Percentiles rank a stretch among this genome's conserved stretches.
Conservation (phyloP, 2,329 filamentous ascomycete genomes). For the Gaeumannomyces tritici region DNA sequence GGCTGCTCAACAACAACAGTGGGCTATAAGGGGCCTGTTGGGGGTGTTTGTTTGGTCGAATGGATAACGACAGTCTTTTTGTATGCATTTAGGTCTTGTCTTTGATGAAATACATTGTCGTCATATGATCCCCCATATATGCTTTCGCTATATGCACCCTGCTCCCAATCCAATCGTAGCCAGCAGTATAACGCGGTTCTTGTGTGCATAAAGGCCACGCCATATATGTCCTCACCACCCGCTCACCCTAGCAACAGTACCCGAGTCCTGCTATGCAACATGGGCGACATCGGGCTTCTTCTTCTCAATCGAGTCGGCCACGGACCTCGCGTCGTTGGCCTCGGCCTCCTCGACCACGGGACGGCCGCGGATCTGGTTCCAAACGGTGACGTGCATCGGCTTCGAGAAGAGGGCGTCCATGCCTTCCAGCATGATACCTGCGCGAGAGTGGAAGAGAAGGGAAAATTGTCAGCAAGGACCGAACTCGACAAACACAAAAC, state of each 20-base stretch:
- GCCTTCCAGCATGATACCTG: background rate
- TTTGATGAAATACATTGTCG: no score
- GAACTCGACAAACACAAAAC: background rate
- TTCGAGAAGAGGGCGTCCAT: constrained; percentile 3
- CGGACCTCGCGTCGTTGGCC: background rate
- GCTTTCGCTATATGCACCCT: no score
- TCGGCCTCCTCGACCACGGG: background rate
- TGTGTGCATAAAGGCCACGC: no score
- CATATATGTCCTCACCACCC: no score
- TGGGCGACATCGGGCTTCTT: background rate
- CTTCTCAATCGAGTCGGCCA: background rate
- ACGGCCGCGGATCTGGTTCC: constrained; percentile 1
- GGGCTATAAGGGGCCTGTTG: background rate
- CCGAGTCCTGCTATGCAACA: background rate
- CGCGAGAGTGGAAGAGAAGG: no score
- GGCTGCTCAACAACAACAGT: constrained; percentile 10
- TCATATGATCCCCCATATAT: no score
- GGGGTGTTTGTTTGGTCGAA: no score
- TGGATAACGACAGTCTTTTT: background rate
- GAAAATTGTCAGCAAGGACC: background rate
- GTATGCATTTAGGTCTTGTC: no score
- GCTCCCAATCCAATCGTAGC: no score
- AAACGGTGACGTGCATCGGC: background rate
- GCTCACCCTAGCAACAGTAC: background rate
- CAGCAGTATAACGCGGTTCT: no score